Evolutionary conservation across 1,284 basidiomycete species (phyloP).

Genomic region (Tilletia horrida): DNA sequence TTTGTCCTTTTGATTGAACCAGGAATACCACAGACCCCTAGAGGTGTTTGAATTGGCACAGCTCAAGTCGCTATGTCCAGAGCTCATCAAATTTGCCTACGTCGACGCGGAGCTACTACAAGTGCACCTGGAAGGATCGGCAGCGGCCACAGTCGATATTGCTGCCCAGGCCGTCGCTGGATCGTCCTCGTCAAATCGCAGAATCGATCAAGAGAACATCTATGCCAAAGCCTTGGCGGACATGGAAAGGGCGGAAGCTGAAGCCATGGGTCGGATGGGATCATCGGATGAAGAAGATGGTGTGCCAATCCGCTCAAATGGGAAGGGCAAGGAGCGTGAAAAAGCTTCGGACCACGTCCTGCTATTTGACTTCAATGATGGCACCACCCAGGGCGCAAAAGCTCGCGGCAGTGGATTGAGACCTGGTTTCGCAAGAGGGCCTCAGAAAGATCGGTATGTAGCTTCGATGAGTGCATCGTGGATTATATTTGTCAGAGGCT

Average conservation of each 20-base stretch:
- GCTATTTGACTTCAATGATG: constrained; percentile 57
- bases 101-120: constrained; percentile 67
- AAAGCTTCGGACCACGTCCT: constrained; percentile 50
- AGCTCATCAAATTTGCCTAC: constrained; percentile 77
- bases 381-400: constrained; percentile 48
- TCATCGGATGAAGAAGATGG: not conserved
- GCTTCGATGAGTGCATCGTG: not conserved
- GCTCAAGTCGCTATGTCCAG: constrained; percentile 81
- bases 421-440: constrained; percentile 7
- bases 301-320: constrained; percentile 23
- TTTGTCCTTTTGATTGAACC: not conserved
- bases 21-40: constrained; percentile 63
- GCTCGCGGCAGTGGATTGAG: constrained; percentile 48
- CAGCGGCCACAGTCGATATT: constrained; percentile 28
- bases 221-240: constrained; percentile 32
- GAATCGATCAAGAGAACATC: constrained; percentile 29
- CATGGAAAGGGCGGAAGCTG: constrained; percentile 21
- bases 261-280: not conserved
- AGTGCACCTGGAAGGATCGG: constrained; percentile 59
- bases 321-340: constrained; percentile 31
- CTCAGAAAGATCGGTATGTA: not conserved
- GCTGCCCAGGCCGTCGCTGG: constrained; percentile 20
- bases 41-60: constrained; percentile 74
- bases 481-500: not conserved
- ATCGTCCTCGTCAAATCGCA: not conserved